These are phyloP conservation scores for Septoria linicola DNA, from an alignment of 2,329 filamentous ascomycete species.

Conservation along the genomic window DNA sequence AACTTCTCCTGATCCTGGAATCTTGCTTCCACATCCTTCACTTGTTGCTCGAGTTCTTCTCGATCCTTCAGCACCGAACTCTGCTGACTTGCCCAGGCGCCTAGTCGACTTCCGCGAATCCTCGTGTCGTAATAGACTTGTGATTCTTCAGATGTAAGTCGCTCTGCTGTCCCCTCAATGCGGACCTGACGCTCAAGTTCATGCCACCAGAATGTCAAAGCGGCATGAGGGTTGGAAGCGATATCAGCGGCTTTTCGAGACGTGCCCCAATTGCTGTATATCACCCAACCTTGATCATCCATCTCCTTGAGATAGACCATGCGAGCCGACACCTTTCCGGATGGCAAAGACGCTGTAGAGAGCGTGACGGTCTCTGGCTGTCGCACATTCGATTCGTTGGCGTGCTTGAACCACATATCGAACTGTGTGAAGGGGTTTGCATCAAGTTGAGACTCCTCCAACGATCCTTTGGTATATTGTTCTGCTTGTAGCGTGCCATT, in stretches of 20 bases:
- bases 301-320: slow-evolving; percentile 96
- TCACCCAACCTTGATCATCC: slow-evolving; percentile 76
- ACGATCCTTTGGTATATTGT: slow-evolving; percentile 69
- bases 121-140: slow-evolving; percentile 63
- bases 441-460: slow-evolving; percentile 62
- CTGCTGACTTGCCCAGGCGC: slow-evolving; percentile 92
- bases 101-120: slow-evolving; percentile 77
- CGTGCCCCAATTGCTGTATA: slow-evolving; percentile 91
- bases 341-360: slow-evolving; percentile 79
- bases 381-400: slow-evolving; percentile 59
- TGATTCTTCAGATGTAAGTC: slow-evolving; percentile 69
- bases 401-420: slow-evolving; percentile 80
- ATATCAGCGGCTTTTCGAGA: slow-evolving; percentile 68
- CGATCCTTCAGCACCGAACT: slow-evolving; percentile 71
- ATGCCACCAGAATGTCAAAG: slow-evolving; percentile 89
- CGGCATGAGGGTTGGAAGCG: slow-evolving; percentile 70
- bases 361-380: slow-evolving; percentile 88
- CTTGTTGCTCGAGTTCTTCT: slow-evolving; percentile 71
- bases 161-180: slow-evolving; percentile 73
- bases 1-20: slow-evolving; percentile 78
- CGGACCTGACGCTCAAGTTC: slow-evolving; percentile 83
- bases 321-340: slow-evolving; percentile 78
- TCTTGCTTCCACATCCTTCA: slow-evolving; percentile 70
- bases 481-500: slow-evolving; percentile 63
- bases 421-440: slow-evolving; percentile 77